phyloP scores from a whole-genome alignment of 208 protist genomes.

The Leishmania major region DNA sequence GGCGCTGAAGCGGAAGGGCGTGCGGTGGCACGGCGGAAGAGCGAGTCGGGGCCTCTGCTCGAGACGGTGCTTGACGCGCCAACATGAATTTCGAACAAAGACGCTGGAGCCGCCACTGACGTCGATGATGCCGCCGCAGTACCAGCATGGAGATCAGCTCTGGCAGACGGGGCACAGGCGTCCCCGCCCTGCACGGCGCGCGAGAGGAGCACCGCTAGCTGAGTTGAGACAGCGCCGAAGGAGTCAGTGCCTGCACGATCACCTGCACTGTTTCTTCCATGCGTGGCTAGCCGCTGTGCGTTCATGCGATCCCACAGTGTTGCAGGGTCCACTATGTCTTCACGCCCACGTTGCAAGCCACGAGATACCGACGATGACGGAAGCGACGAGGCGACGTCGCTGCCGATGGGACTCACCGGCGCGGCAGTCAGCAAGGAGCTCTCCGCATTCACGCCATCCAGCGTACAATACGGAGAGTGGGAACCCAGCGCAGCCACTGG shows the following conservation, averaged over 20 bases:
- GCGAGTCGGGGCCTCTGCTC: conserved; percentile 1
- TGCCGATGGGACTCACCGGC: conserved; percentile 24
- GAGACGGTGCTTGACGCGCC: conserved; percentile 1
- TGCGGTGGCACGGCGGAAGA: not conserved
- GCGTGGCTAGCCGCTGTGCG: not conserved
- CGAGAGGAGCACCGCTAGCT: conserved; percentile 20
- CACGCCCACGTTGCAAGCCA: not conserved
- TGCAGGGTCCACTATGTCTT: not conserved
- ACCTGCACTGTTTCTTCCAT: not conserved
- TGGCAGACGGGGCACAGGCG: not conserved
- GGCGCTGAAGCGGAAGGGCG: not conserved
- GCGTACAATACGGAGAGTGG: not conserved
- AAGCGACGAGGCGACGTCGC: conserved; percentile 20
- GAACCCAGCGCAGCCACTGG: not conserved
- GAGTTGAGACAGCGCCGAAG: not conserved
- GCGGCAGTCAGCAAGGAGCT: conserved; percentile 11
- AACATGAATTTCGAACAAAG: conserved; percentile 26
- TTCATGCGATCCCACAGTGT: not conserved
- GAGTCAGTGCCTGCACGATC: not conserved
- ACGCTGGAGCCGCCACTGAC: not conserved
- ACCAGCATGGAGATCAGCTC: not conserved
- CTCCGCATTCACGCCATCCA: not conserved
- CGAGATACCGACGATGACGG: conserved; percentile 11
- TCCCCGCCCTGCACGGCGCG: conserved; percentile 14
- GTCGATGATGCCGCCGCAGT: not conserved